Evolutionary conservation across 2,329 filamentous ascomycete species (phyloP).

Genomic region (Paramyrothecium sp.): DNA sequence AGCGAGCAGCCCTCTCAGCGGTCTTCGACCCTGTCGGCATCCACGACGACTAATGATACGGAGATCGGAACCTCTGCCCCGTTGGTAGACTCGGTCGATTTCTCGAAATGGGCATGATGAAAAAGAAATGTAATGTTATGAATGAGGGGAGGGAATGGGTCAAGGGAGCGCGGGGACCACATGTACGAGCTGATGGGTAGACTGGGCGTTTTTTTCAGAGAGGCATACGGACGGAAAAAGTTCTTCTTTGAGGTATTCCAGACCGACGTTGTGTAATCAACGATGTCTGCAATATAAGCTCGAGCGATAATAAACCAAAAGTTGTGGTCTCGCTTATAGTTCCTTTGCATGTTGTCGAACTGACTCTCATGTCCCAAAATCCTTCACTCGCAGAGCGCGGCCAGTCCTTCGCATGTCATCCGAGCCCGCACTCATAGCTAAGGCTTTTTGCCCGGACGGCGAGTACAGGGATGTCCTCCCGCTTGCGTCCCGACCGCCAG

Average conservation of each 20-base stretch:
- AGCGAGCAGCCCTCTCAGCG: slow-evolving; percentile 58
- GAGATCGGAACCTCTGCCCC: slow-evolving; percentile 40
- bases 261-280: no score
- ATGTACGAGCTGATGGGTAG: neutral
- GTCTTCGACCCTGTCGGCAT: slow-evolving; percentile 55
- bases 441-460: no score
- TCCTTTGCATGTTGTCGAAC: no score
- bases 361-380: no score
- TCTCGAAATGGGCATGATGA: slow-evolving; percentile 35
- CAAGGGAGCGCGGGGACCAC: neutral
- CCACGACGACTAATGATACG: slow-evolving; percentile 52
- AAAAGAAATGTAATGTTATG: neutral
- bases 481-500: no score
- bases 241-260: neutral
- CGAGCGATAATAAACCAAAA: no score
- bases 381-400: no score
- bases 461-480: no score
- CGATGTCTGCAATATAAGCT: no score
- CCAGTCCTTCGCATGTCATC: no score
- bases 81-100: slow-evolving; percentile 35
- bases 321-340: no score
- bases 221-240: neutral
- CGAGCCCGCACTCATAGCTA: no score
- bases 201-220: neutral
- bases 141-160: neutral